Conservation (phyloP, 2,329 filamentous ascomycete species). For the Colletotrichum theobromicola region DNA sequence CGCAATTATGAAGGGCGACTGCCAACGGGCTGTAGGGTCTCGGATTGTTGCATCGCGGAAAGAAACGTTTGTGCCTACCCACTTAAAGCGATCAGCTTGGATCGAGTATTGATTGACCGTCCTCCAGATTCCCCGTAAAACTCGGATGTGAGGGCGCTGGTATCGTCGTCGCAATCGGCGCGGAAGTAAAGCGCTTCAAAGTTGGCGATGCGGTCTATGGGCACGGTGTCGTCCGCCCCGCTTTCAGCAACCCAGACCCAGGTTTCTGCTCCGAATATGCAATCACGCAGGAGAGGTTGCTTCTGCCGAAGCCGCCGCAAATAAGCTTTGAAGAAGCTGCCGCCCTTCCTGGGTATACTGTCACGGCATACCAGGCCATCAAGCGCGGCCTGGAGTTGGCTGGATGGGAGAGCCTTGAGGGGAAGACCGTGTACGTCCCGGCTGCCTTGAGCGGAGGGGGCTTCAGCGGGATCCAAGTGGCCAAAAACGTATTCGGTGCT, state of each 20-base stretch:
- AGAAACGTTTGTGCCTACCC: neutral
- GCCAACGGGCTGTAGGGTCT: slow-evolving; percentile 26
- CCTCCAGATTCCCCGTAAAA: slow-evolving; percentile 29
- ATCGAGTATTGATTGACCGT: neutral
- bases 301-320: slow-evolving; percentile 35
- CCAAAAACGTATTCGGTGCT: slow-evolving; percentile 55
- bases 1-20: slow-evolving; percentile 39
- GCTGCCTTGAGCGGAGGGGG: slow-evolving; percentile 56
- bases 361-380: slow-evolving; percentile 51
- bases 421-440: slow-evolving; percentile 57
- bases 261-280: slow-evolving; percentile 48
- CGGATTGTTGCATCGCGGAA: slow-evolving; percentile 23
- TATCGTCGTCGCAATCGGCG: neutral
- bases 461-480: slow-evolving; percentile 50
- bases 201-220: slow-evolving; percentile 36
- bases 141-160: slow-evolving; percentile 11
- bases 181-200: neutral
- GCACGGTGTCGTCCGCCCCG: slow-evolving; percentile 39
- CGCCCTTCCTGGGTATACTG: slow-evolving; percentile 36
- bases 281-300: slow-evolving; percentile 36
- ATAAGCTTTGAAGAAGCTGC: slow-evolving; percentile 41
- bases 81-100: no score
- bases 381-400: slow-evolving; percentile 40
- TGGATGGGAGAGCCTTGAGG: slow-evolving; percentile 43
- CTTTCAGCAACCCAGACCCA: slow-evolving; percentile 26